A percentile compares a stretch with the other conserved stretches of the same genome.
Evolutionary conservation across 768 basidiomycete species (phyloP).

Genomic region (Mycena maculata): DNA sequence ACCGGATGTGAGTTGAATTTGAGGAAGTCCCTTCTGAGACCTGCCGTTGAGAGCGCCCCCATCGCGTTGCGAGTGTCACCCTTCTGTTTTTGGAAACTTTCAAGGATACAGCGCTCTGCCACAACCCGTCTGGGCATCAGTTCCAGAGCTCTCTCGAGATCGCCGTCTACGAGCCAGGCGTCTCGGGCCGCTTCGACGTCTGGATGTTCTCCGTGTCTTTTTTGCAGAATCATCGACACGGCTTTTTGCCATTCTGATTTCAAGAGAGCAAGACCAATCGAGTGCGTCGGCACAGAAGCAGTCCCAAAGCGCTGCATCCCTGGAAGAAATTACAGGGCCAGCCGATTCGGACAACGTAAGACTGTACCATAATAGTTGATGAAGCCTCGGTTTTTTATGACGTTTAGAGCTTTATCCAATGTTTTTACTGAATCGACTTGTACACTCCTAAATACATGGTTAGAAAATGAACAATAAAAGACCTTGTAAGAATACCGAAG

Average conservation of each 20-base stretch:
- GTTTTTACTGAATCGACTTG: slow-evolving; percentile 79
- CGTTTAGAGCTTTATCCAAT: slow-evolving; percentile 80
- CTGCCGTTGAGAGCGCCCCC: slow-evolving; percentile 87
- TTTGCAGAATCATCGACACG: slow-evolving; percentile 81
- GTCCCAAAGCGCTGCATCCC: slow-evolving; percentile 99
- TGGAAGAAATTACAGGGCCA: slow-evolving; percentile 43
- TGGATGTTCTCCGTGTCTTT: slow-evolving; percentile 91
- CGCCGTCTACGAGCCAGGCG: slow-evolving; percentile 87
- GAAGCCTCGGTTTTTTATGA: slow-evolving; percentile 87
- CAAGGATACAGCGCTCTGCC: slow-evolving; percentile 92
- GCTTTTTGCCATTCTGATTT: slow-evolving; percentile 93
- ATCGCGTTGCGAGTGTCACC: slow-evolving; percentile 86
- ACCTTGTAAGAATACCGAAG: slow-evolving; percentile 68
- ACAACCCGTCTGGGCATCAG: slow-evolving; percentile 92
- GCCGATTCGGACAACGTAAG: slow-evolving; percentile 2
- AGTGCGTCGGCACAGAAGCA: slow-evolving; percentile 93
- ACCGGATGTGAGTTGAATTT: slow-evolving; percentile 11
- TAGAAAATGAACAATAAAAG: slow-evolving; percentile 6
- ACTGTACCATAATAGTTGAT: slow-evolving; percentile 94
- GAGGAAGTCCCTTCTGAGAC: slow-evolving; percentile 31
- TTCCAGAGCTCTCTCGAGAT: slow-evolving; percentile 84
- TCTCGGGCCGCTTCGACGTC: slow-evolving; percentile 87
- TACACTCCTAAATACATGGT: slow-evolving; percentile 73
- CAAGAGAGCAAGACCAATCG: slow-evolving; percentile 91
- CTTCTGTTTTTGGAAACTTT: slow-evolving; percentile 86